These are phyloP conservation scores for Penicillium frequentans DNA, from an alignment of 2,329 filamentous ascomycete genomes.

Conservation along the genomic window DNA sequence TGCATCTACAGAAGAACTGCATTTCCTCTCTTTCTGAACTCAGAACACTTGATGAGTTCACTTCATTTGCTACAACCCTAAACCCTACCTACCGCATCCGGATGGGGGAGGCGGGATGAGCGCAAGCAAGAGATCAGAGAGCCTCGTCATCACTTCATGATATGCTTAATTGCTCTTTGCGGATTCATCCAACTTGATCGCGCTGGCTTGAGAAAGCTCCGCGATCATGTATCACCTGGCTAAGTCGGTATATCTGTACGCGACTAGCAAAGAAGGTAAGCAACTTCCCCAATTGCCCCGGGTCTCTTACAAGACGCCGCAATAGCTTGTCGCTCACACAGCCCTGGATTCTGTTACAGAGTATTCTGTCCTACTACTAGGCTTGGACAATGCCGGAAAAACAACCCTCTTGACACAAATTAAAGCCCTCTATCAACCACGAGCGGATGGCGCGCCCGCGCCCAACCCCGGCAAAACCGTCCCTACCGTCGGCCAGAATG, in stretches of 20 bases:
- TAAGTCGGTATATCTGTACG: conserved; percentile 91
- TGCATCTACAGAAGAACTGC: not conserved
- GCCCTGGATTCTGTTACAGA: conserved; percentile 54
- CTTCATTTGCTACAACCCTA: conserved; percentile 17
- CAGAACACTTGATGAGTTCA: not conserved
- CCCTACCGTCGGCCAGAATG: conserved; percentile 95
- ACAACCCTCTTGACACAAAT: conserved; percentile 97
- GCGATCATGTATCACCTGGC: conserved; percentile 86
- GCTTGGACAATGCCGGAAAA: conserved; percentile 97
- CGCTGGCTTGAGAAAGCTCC: conserved; percentile 18
- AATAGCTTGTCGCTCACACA: not conserved
- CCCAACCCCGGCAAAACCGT: conserved; percentile 78
- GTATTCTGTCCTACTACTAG: conserved; percentile 95
- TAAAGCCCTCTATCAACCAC: conserved; percentile 72
- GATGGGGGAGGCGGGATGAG: conserved; percentile 1
- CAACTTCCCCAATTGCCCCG: not conserved
- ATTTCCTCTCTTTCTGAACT: not conserved
- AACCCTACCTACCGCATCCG: conserved; percentile 29
- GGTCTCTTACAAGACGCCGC: not conserved
- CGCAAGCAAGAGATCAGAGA: conserved; percentile 3
- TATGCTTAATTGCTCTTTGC: not conserved
- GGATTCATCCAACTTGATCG: conserved; percentile 14
- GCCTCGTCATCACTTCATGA: not conserved
- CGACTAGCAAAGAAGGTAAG: conserved; percentile 92
- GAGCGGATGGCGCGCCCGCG: conserved; percentile 41